Evolutionary conservation across 805 yeast genomes (phyloP), one percentile per base, ranked within the genome.

Genomic region (Candida qinlingensis): DNA sequence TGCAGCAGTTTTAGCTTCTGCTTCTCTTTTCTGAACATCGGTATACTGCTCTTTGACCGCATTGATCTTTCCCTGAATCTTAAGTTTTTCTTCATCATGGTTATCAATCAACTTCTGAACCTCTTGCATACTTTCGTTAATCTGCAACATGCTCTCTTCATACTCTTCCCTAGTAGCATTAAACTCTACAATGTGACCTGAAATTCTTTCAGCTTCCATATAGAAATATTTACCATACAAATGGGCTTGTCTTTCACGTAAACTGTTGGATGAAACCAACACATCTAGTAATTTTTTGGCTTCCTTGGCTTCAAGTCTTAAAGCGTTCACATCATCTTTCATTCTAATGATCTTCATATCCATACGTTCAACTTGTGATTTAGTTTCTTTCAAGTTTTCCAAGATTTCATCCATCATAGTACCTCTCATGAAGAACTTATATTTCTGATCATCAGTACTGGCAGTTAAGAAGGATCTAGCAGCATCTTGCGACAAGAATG

Each of bases 401-500:
- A 75, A 66, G n/a, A 85, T 80, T 40, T 83, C 87, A 48, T 81
- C 83, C 43, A 86, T 75, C 57, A 83, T 73, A 2, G 95, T 82
- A 35, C 96, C 97, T 45, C 78, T 77, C 87, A 85, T 83, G 62
- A 92, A 88, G 61, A 79, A 83, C 12, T 74, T 73, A 64, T 82
- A 94, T 65, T 90, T 87, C 42, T 78, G 83, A 35, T 73, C 73
- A 50, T 87, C 85, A 5, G 87, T 75, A 5, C 94, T 80, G 33
- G 83, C 79, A 1, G 96, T 85, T 53, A 94, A 69, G 61, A 94
- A 94, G 12, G 91, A 85, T 55, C 96, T 79, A 2, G 99, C 98
- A 51, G 84, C 87, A 57, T 94, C 97, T 64, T 94, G 99, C 1
- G 96, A 88, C 44, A 94, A 72, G 59, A 94, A 87, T 2, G 96